phyloP scores from a whole-genome alignment of 768 basidiomycete species.

The Leccinum broughii region DNA sequence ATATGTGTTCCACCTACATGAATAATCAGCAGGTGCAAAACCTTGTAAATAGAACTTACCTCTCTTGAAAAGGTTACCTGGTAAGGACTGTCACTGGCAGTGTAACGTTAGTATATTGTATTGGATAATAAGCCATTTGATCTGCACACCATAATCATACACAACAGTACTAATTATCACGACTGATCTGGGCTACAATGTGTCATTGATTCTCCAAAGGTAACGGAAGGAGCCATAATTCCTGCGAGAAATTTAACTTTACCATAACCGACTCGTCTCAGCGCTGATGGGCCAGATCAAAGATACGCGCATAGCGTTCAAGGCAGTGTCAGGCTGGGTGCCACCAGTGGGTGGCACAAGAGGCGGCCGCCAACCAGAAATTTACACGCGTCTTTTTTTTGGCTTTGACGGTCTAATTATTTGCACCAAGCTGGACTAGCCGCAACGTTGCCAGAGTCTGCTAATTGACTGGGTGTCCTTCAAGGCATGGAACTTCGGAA shows the following conservation, averaged over 20 bases:
- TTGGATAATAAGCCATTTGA: not conserved
- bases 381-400: no score
- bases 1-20: not conserved
- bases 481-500: no score
- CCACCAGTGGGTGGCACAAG: no score
- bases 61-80: not conserved
- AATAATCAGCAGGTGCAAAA: not conserved
- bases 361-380: no score
- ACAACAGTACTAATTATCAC: not conserved
- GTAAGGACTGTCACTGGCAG: not conserved
- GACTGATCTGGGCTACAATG: not conserved
- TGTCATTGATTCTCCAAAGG: not conserved
- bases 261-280: no score
- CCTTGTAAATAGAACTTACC: not conserved
- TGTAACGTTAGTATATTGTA: not conserved
- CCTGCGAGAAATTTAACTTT: not conserved
- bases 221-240: not conserved
- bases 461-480: no score
- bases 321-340: no score
- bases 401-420: no score
- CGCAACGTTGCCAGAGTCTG: no score
- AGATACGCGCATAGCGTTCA: no score
- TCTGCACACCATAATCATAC: not conserved
- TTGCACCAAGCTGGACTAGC: no score
- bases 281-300: no score